Evolutionary conservation across 2,329 filamentous ascomycete genomes (phyloP).

Genomic region (Botryosphaeria dothidea): DNA sequence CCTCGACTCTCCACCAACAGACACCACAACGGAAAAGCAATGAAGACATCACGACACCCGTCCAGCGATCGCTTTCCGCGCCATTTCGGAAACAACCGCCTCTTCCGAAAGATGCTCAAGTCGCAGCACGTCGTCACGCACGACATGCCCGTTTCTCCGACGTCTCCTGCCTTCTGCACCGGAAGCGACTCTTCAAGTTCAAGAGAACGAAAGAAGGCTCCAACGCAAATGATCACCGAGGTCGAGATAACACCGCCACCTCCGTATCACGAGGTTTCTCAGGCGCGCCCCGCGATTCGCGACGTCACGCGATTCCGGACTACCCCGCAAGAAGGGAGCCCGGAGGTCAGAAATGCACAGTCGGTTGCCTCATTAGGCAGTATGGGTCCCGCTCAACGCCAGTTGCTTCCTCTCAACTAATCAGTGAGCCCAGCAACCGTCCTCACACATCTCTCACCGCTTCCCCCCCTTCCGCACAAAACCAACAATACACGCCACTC

Average conservation of each 20-base stretch:
- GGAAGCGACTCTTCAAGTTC: background rate
- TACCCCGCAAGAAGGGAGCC: background rate
- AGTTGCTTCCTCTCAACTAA: background rate
- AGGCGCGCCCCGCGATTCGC: background rate
- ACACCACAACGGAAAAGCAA: background rate
- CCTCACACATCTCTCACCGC: background rate
- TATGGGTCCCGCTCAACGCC: background rate
- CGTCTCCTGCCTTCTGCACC: background rate
- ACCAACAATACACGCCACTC: background rate
- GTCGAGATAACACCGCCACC: background rate
- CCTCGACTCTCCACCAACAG: background rate
- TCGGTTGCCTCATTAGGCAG: background rate
- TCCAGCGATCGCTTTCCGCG: background rate
- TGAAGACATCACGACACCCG: background rate
- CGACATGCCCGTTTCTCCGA: background rate
- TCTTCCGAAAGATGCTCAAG: background rate
- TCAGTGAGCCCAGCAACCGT: background rate
- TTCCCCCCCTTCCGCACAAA: background rate
- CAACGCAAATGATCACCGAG: background rate
- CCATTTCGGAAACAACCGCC: background rate
- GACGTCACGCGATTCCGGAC: background rate
- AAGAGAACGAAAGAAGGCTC: background rate
- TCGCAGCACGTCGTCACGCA: background rate
- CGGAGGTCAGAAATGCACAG: background rate
- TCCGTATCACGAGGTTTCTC: background rate